Evolutionary conservation across 192 early-diverging fungal species (phyloP).

Genomic region (Glomus cerebriforme): DNA sequence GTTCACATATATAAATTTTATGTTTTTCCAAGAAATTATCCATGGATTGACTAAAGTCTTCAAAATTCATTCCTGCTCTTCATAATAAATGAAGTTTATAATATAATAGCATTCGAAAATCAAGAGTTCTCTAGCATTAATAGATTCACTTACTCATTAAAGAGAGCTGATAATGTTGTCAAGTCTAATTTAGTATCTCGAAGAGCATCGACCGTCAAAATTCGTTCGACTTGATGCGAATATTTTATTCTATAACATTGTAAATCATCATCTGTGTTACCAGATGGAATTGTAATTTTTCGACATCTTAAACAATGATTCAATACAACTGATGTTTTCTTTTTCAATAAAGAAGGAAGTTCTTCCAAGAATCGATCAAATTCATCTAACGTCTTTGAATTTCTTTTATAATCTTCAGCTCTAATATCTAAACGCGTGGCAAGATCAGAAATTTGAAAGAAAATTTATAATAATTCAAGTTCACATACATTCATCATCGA

Average conservation of each 20-base stretch:
- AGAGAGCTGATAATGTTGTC: background rate
- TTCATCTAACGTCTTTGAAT: background rate
- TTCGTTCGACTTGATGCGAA: background rate
- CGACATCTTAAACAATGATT: background rate
- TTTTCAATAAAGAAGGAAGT: conserved; percentile 1
- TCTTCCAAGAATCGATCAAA: conserved; percentile 2
- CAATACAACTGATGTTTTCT: background rate
- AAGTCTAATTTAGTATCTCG: conserved; percentile 3
- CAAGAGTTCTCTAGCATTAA: background rate
- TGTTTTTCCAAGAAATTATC: conserved; percentile 11
- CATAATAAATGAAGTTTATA: background rate
- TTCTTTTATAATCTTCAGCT: conserved; percentile 7
- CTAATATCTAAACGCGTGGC: background rate
- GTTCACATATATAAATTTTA: conserved; percentile 11
- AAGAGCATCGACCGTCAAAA: background rate
- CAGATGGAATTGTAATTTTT: background rate
- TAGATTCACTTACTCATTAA: background rate
- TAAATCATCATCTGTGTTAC: background rate
- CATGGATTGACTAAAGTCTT: background rate
- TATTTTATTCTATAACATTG: background rate
- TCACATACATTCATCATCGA: background rate
- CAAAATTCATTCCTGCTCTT: background rate
- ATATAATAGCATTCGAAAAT: no score
- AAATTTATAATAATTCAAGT: background rate
- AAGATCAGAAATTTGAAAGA: background rate